Conservation (phyloP, 2,329 filamentous ascomycete species). For the Diaporthe ampelina region DNA sequence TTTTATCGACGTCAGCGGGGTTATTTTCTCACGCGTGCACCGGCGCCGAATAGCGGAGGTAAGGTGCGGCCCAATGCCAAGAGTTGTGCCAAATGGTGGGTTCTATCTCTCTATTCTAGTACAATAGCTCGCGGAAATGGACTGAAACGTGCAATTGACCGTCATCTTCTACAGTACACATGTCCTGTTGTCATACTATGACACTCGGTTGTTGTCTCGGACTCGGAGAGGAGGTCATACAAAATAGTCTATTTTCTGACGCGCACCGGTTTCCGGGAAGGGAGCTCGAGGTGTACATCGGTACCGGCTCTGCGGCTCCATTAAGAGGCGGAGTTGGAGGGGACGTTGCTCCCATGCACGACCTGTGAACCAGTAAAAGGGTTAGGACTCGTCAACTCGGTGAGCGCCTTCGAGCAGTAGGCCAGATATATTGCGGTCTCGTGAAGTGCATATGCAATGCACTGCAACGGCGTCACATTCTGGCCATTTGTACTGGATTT, state of each 20-base stretch:
- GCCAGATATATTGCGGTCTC: conserved; percentile 18
- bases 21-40: conserved; percentile 24
- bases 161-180: too few species aligned
- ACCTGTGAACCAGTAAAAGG: conserved; percentile 1
- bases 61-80: too few species aligned
- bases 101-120: too few species aligned
- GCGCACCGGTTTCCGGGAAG: conserved; percentile 4
- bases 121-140: too few species aligned
- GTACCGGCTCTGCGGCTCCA: conserved; percentile 1
- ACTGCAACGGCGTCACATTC: neutral
- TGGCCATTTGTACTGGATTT: neutral
- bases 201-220: too few species aligned
- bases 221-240: too few species aligned
- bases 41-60: too few species aligned
- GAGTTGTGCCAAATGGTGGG: too few species aligned
- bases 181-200: too few species aligned
- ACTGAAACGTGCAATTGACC: too few species aligned
- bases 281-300: neutral
- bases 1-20: conserved; percentile 36
- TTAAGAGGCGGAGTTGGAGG: neutral
- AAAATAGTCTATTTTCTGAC: too few species aligned
- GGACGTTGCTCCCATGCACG: neutral
- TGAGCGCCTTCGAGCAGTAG: neutral
- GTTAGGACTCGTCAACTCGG: conserved; percentile 12
- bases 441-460: conserved; percentile 10